These are phyloP conservation scores for Colletotrichum endophyticum DNA, from an alignment of 2,329 filamentous ascomycete genomes.

Conservation along the genomic window DNA sequence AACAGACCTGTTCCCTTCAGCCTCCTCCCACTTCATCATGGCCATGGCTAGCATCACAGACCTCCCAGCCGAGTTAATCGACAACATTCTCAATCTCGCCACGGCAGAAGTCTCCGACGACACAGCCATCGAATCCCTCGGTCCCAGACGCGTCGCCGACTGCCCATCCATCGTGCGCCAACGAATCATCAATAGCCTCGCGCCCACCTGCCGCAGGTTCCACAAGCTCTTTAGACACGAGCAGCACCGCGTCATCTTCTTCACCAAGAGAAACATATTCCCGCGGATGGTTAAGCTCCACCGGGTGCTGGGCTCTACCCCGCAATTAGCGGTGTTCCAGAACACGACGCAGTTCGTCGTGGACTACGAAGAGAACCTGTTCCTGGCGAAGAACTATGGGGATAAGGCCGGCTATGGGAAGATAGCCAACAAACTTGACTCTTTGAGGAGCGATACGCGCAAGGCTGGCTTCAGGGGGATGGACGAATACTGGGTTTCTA, in stretches of 20 bases:
- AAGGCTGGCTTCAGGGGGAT: background rate
- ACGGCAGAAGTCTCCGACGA: background rate
- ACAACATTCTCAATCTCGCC: background rate
- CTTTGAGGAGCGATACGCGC: fast-evolving
- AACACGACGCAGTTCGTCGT: background rate
- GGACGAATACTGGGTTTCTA: background rate
- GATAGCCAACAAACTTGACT: background rate
- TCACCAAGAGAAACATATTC: background rate
- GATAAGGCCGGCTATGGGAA: background rate
- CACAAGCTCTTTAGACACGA: background rate
- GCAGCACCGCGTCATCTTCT: background rate
- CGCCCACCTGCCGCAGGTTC: background rate
- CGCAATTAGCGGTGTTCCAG: background rate
- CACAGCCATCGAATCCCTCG: background rate
- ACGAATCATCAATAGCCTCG: background rate
- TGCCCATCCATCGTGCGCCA: background rate
- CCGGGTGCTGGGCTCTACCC: background rate
- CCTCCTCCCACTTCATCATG: background rate
- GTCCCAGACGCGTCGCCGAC: background rate
- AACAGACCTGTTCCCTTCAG: background rate
- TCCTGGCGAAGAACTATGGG: background rate
- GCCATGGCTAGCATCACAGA: background rate
- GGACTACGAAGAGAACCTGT: background rate
- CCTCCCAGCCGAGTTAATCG: background rate
- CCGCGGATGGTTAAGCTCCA: background rate